phyloP scores from a whole-genome alignment of 202 grass and related monocot genomes.

The Setaria italica region DNA sequence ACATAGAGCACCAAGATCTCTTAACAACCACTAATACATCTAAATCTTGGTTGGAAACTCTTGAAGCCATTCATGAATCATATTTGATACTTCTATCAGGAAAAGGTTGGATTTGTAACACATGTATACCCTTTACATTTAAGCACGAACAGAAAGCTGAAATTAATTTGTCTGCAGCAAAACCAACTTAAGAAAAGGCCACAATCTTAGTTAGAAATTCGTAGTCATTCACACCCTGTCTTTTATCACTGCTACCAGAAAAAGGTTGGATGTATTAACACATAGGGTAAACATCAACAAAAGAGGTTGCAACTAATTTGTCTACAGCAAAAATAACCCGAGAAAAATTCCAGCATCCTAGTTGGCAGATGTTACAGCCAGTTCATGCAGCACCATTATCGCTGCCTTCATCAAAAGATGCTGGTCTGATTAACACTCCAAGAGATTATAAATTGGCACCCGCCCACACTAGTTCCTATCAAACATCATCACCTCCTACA shows the following conservation, averaged over 20 bases:
- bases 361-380: constrained; percentile 2
- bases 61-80: background rate
- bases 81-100: background rate
- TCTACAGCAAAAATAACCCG: constrained; percentile 12
- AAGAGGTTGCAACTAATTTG: constrained; percentile 5
- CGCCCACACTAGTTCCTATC: background rate
- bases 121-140: background rate
- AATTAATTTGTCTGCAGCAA: constrained; percentile 14
- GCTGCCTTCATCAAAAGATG: background rate
- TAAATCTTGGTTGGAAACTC: no score
- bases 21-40: background rate
- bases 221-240: background rate
- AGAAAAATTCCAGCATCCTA: constrained; percentile 8
- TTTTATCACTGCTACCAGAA: constrained; percentile 1
- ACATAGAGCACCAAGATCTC: constrained; percentile 7
- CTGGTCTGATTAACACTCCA: background rate
- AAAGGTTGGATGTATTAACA: constrained; percentile 11
- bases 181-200: constrained; percentile 2
- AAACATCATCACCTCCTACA: background rate
- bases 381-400: background rate
- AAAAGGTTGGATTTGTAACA: constrained; percentile 16
- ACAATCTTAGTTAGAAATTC: constrained; percentile 8
- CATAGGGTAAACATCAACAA: constrained; percentile 15
- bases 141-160: background rate
- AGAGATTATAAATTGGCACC: constrained; percentile 21